phyloP scores from a whole-genome alignment of 768 basidiomycete species.

The Russula compacta region DNA sequence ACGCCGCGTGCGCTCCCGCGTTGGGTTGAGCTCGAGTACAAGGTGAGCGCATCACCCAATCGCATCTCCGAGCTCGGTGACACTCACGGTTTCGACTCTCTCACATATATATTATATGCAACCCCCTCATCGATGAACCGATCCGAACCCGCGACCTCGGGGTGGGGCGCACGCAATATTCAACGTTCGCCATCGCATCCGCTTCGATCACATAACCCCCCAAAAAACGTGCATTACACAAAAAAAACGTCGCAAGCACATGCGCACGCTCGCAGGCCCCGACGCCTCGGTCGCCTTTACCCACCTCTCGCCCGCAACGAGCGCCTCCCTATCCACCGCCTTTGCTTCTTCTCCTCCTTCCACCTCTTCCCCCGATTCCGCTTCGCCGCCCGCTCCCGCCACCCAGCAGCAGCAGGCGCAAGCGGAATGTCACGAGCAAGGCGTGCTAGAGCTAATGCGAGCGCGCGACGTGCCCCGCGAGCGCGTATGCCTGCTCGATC shows the following conservation, averaged over 20 bases:
- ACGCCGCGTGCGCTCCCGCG: conserved; percentile 60
- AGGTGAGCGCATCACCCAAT: conserved; percentile 35
- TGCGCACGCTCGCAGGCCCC: conserved; percentile 68
- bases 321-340: conserved; percentile 38
- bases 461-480: conserved; percentile 34
- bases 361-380: conserved; percentile 19
- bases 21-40: conserved; percentile 93
- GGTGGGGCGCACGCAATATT: no score
- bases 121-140: no score
- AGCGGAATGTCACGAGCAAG: conserved; percentile 36
- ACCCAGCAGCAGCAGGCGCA: background rate
- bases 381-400: background rate
- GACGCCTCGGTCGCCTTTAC: conserved; percentile 70
- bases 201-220: no score
- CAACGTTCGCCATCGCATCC: no score
- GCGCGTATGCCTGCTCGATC: conserved; percentile 88
- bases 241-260: conserved; percentile 44
- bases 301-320: conserved; percentile 69
- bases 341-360: conserved; percentile 23
- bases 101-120: no score
- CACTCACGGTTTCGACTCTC: background rate
- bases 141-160: no score
- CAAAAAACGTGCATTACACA: no score
- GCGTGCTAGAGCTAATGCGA: conserved; percentile 55
- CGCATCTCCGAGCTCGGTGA: no score